A percentile compares a stretch with the other conserved stretches of the same genome.
These are phyloP conservation scores for Mercurialis annua DNA, from an alignment of 345 rosid species.

Conservation along the genomic window DNA sequence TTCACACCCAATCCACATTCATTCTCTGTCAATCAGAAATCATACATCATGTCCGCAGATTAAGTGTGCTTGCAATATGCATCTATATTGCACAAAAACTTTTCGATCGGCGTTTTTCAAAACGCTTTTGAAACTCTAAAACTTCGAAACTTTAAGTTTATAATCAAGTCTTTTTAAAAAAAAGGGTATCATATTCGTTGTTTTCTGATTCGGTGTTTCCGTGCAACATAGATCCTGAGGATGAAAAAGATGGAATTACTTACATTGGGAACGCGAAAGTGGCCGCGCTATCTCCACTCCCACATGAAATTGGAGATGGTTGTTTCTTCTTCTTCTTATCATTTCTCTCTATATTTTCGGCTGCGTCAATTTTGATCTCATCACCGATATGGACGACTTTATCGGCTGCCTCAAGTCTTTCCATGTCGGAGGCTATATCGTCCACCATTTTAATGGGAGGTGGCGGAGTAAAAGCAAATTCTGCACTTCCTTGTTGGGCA, in stretches of 20 bases:
- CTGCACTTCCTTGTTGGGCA: constrained; percentile 26
- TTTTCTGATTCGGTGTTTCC: no score
- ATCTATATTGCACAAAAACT: no score
- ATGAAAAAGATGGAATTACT: constrained; percentile 24
- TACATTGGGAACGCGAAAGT: constrained; percentile 65
- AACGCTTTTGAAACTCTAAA: no score
- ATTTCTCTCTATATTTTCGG: background rate
- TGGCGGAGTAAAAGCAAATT: constrained; percentile 23
- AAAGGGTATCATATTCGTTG: no score
- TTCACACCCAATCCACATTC: constrained; percentile 11
- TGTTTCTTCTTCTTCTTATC: constrained; percentile 14
- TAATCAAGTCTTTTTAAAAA: no score
- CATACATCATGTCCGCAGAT: background rate
- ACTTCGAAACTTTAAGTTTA: no score
- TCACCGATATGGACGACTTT: no score
- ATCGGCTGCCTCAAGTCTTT: background rate
- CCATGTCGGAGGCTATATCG: background rate
- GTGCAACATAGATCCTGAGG: no score
- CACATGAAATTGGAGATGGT: constrained; percentile 34
- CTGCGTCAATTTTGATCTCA: background rate
- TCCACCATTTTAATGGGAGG: constrained; percentile 30
- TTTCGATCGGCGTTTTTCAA: no score
- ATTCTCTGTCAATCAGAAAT: background rate
- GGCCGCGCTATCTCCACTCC: constrained; percentile 35
- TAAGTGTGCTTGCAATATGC: background rate